A percentile compares a stretch with the other conserved stretches of the same genome.
Evolutionary conservation across 2,329 filamentous ascomycete species (phyloP).

Genomic region (Alternaria panax): DNA sequence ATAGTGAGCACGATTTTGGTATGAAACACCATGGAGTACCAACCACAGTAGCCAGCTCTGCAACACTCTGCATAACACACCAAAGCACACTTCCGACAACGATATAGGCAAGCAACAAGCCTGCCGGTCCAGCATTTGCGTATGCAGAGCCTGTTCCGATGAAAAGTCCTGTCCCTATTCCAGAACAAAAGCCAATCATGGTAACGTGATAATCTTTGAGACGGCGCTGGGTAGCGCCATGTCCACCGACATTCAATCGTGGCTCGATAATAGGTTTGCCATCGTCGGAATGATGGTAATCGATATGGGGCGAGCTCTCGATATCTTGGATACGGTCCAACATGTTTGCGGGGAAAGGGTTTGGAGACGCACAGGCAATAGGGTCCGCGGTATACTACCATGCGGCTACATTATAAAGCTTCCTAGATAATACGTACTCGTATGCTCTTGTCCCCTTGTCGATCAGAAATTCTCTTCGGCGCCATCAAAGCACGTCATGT

Average conservation of each 20-base stretch:
- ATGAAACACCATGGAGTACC: background rate
- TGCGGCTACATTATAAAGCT: slow-evolving; percentile 10
- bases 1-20: background rate
- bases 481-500: slow-evolving; percentile 29
- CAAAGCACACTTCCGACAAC: slow-evolving; percentile 62
- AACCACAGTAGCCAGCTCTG: slow-evolving; percentile 63
- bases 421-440: background rate
- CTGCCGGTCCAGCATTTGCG: slow-evolving; percentile 52
- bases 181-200: slow-evolving; percentile 32
- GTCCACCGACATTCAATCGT: slow-evolving; percentile 27
- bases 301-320: slow-evolving; percentile 18
- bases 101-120: slow-evolving; percentile 64
- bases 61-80: slow-evolving; percentile 67
- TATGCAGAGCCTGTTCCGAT: slow-evolving; percentile 30
- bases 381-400: background rate
- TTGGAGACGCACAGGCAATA: slow-evolving; percentile 4
- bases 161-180: slow-evolving; percentile 30
- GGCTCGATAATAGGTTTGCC: slow-evolving; percentile 25
- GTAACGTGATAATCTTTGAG: slow-evolving; percentile 30
- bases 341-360: slow-evolving; percentile 5
- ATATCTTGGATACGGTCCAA: slow-evolving; percentile 20
- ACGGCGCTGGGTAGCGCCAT: slow-evolving; percentile 28
- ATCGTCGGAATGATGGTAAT: slow-evolving; percentile 16
- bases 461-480: slow-evolving; percentile 21
- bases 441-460: background rate